Evolutionary conservation across 78 protist genomes (phyloP).

Genomic region (Salpingoeca rosetta): DNA sequence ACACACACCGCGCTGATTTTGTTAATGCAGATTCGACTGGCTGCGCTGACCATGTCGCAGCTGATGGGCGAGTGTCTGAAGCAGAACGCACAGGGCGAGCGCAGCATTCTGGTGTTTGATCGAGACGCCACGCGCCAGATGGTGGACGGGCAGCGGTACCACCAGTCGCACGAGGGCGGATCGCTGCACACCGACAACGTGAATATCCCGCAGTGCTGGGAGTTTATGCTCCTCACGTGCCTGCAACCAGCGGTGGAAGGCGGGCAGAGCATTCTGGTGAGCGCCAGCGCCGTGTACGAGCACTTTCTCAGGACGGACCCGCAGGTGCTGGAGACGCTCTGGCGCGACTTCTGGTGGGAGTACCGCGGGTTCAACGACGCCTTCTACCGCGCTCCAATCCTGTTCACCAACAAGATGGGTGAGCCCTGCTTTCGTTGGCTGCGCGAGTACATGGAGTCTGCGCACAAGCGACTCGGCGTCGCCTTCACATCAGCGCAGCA

Average conservation of each 20-base stretch:
- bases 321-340: conserved; percentile 14
- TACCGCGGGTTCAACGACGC: conserved; percentile 17
- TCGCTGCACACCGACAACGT: conserved; percentile 35
- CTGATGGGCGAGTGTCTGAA: neutral
- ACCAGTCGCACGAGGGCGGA: neutral
- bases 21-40: neutral
- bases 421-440: conserved; percentile 17
- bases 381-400: conserved; percentile 16
- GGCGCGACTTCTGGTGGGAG: conserved; percentile 29
- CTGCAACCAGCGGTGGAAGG: conserved; percentile 17
- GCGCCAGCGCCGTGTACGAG: conserved; percentile 3
- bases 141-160: neutral
- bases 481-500: conserved; percentile 1
- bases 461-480: neutral
- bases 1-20: no score
- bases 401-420: neutral
- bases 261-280: conserved; percentile 23
- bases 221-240: conserved; percentile 23
- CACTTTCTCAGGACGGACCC: conserved; percentile 3
- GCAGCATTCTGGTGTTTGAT: neutral
- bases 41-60: neutral
- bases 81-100: neutral
- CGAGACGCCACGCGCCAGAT: neutral
- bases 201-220: conserved; percentile 28
- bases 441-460: conserved; percentile 14